phyloP scores from a whole-genome alignment of 345 rosid genomes.

The Arabis hirsuta region DNA sequence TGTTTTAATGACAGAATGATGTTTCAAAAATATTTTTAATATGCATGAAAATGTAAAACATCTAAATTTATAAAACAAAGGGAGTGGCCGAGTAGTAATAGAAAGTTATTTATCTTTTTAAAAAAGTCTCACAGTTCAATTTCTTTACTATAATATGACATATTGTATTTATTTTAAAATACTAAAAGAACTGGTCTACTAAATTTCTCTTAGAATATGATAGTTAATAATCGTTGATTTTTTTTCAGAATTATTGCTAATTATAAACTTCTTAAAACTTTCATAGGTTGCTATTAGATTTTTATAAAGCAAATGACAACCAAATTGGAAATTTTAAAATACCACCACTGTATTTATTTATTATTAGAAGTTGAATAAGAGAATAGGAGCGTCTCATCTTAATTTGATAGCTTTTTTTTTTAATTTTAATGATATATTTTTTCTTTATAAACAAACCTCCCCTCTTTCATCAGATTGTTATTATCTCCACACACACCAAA shows the following conservation, averaged over 20 bases:
- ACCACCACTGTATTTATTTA: slow-evolving; percentile 22
- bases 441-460: slow-evolving; percentile 39
- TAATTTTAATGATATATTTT: neutral
- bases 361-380: slow-evolving; percentile 12
- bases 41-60: neutral
- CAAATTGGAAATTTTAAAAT: slow-evolving; percentile 20
- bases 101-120: neutral
- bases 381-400: slow-evolving; percentile 25
- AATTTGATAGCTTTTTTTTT: neutral
- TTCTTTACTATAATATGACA: slow-evolving; percentile 7
- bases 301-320: slow-evolving; percentile 35
- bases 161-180: neutral
- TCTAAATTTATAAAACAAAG: neutral
- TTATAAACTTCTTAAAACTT: neutral
- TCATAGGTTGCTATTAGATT: slow-evolving; percentile 12
- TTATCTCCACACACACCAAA: slow-evolving; percentile 31
- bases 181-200: neutral
- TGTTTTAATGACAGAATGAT: no score
- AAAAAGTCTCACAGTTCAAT: neutral
- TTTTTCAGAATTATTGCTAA: slow-evolving; percentile 26
- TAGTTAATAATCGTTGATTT: slow-evolving; percentile 19
- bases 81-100: neutral
- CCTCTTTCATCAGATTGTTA: slow-evolving; percentile 36
- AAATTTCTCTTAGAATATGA: neutral
- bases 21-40: neutral